Evolutionary conservation across 441 rosid genomes (phyloP).

Genomic region (Euphorbia schlechtendalii): DNA sequence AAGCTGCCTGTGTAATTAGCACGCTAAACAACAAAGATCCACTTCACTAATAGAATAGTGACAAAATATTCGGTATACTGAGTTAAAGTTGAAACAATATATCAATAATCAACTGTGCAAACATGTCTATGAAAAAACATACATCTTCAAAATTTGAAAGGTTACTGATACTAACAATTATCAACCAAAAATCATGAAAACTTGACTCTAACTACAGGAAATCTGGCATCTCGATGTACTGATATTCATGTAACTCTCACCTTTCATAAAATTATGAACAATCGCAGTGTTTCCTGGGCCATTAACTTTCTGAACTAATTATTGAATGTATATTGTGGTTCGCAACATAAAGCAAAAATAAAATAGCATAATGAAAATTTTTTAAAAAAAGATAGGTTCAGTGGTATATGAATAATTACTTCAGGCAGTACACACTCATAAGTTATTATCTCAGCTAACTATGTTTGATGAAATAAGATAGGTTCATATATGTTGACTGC

Average conservation of each 20-base stretch:
- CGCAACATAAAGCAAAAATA: too few species aligned
- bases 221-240: background rate
- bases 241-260: background rate
- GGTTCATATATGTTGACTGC: too few species aligned
- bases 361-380: too few species aligned
- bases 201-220: background rate
- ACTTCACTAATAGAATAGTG: background rate
- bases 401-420: too few species aligned
- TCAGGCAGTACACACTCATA: too few species aligned
- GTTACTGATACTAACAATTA: background rate
- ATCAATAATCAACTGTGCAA: background rate
- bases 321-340: background rate
- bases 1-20: constrained; percentile 1
- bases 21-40: background rate
- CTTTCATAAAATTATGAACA: background rate
- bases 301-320: background rate
- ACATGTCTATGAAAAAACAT: background rate
- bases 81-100: background rate
- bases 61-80: background rate
- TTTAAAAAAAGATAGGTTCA: too few species aligned
- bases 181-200: background rate
- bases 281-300: background rate
- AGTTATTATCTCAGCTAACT: too few species aligned
- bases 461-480: too few species aligned
- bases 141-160: background rate